Conservation (phyloP, 208 protist genomes). For the Phytomonas sp. region DNA sequence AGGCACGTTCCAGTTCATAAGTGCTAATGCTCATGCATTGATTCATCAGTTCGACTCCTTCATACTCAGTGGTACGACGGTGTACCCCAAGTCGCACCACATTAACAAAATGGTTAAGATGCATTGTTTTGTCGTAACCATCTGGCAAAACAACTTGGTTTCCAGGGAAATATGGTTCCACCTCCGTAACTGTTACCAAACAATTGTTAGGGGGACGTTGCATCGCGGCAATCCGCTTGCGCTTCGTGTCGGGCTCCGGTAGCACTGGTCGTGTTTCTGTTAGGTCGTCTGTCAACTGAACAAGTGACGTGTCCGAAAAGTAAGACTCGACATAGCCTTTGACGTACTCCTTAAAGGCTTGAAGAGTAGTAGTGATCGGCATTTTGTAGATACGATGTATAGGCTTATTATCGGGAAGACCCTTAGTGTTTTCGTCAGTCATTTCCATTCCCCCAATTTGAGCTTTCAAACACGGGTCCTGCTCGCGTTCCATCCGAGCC, state of each 20-base stretch:
- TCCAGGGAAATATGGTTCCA: slow-evolving; percentile 52
- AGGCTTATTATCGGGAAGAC: slow-evolving; percentile 35
- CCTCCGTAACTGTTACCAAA: slow-evolving; percentile 68
- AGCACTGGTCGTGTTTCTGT: slow-evolving; percentile 55
- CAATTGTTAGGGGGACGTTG: slow-evolving; percentile 68
- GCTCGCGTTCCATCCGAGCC: slow-evolving; percentile 73
- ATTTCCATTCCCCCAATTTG: slow-evolving; percentile 23
- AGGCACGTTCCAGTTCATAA: slow-evolving; percentile 69
- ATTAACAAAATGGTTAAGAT: slow-evolving; percentile 57
- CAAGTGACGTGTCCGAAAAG: slow-evolving; percentile 47
- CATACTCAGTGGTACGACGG: no score
- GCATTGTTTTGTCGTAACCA: slow-evolving; percentile 62
- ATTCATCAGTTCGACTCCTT: slow-evolving; percentile 17
- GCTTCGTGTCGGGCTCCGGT: slow-evolving; percentile 54
- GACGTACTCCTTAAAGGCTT: slow-evolving; percentile 58
- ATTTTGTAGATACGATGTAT: slow-evolving; percentile 85
- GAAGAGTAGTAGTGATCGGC: slow-evolving; percentile 31
- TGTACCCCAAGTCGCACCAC: slow-evolving; percentile 29
- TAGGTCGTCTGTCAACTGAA: slow-evolving; percentile 57
- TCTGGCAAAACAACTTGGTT: slow-evolving; percentile 16
- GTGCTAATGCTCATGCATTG: slow-evolving; percentile 62
- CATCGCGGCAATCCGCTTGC: slow-evolving; percentile 42
- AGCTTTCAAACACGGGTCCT: slow-evolving; percentile 20
- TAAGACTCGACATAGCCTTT: slow-evolving; percentile 50
- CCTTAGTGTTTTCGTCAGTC: slow-evolving; percentile 41